Percentiles rank a stretch among this genome's conserved stretches.
These are phyloP conservation scores for Grifola frondosa DNA, from an alignment of 1,284 basidiomycete species.

Conservation along the genomic window DNA sequence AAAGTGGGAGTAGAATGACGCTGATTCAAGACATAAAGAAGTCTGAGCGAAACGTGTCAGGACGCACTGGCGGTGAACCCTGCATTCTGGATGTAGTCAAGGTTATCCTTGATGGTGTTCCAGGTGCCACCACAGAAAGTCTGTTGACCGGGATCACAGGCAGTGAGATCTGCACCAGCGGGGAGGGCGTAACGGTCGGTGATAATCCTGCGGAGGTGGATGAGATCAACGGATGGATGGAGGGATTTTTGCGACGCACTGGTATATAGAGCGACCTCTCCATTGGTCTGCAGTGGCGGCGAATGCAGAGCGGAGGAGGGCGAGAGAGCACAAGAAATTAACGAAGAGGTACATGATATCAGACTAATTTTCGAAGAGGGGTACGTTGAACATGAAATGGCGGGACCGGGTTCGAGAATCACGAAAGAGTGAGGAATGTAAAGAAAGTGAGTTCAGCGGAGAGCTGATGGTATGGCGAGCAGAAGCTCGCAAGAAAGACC, in stretches of 20 bases:
- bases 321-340: constrained; percentile 21
- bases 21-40: constrained; percentile 1
- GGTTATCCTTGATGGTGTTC: constrained; percentile 71
- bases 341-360: constrained; percentile 19
- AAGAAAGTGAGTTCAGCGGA: constrained; percentile 16
- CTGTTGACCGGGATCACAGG: constrained; percentile 54
- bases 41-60: constrained; percentile 12
- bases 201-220: constrained; percentile 49
- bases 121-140: constrained; percentile 81
- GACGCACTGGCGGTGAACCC: constrained; percentile 74
- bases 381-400: constrained; percentile 11
- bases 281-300: constrained; percentile 41
- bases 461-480: constrained; percentile 9
- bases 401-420: background rate
- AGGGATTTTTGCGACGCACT: constrained; percentile 30
- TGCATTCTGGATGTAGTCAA: constrained; percentile 78
- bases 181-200: constrained; percentile 76
- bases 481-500: constrained; percentile 8
- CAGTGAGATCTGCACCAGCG: constrained; percentile 48
- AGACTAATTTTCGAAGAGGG: constrained; percentile 6
- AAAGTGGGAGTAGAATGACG: constrained; percentile 3
- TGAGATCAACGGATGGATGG: background rate
- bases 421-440: constrained; percentile 11
- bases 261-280: constrained; percentile 43
- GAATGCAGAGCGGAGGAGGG: constrained; percentile 24